These are phyloP conservation scores for Pseudogymnoascus sp. DNA, from an alignment of 2,329 filamentous ascomycete genomes.

Conservation along the genomic window DNA sequence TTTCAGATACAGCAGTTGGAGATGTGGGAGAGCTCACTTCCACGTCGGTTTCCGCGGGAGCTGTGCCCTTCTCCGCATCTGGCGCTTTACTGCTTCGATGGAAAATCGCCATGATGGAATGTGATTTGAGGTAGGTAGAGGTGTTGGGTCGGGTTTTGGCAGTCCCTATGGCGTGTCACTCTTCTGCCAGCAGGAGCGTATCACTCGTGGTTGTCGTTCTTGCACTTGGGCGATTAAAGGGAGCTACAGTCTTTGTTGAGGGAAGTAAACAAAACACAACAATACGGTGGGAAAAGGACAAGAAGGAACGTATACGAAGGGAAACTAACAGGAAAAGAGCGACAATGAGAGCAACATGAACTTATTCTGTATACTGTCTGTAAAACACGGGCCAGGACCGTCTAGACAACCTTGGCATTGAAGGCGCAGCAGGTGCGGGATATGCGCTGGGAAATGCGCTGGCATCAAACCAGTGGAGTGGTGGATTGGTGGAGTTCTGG, in stretches of 20 bases:
- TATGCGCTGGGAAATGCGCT: neutral
- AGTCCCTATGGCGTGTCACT: neutral
- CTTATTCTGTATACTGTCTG: neutral
- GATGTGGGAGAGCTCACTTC: neutral
- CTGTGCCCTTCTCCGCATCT: neutral
- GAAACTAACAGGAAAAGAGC: conserved; percentile 2
- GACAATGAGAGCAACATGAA: neutral
- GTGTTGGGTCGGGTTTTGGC: neutral
- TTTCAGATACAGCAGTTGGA: neutral
- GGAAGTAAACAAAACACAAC: conserved; percentile 1
- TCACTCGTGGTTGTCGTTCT: neutral
- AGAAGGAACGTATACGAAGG: neutral
- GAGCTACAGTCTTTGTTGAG: neutral
- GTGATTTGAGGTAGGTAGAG: neutral
- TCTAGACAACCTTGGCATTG: neutral
- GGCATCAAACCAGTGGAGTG: neutral
- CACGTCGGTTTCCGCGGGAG: neutral
- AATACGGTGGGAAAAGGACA: neutral
- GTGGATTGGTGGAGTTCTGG: neutral
- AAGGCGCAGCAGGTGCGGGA: conserved; percentile 1
- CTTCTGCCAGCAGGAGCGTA: neutral
- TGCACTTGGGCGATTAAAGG: neutral
- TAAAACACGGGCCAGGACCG: neutral
- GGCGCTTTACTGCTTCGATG: neutral
- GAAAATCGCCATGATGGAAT: neutral